These are phyloP conservation scores for Amanita thiersii DNA, from an alignment of 768 basidiomycete genomes.

Conservation along the genomic window DNA sequence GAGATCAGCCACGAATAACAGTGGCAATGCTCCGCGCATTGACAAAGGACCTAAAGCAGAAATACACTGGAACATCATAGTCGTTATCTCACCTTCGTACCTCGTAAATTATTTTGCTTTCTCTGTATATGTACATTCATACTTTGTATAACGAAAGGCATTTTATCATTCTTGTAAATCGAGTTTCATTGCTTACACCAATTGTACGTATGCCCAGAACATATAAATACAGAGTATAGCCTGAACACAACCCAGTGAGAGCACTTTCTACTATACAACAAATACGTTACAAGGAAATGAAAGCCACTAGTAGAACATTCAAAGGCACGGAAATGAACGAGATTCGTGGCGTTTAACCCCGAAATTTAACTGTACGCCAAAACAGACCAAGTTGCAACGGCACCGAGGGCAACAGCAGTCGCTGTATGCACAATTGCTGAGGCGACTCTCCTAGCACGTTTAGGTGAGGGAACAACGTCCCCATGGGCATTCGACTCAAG, in stretches of 20 bases:
- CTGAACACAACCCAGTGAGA: too few species aligned
- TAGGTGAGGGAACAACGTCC: slow-evolving; percentile 22
- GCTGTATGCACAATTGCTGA: slow-evolving; percentile 47
- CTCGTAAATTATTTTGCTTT: slow-evolving; percentile 2
- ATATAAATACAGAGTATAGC: too few species aligned
- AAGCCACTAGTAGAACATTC: too few species aligned
- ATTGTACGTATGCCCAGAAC: too few species aligned
- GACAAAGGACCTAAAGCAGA: slow-evolving; percentile 45
- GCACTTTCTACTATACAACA: too few species aligned
- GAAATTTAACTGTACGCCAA: slow-evolving; percentile 49
- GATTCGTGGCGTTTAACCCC: not conserved
- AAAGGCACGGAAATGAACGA: not conserved
- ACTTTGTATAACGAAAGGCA: slow-evolving; percentile 1
- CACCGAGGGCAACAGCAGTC: slow-evolving; percentile 56
- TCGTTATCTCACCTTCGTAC: not conserved
- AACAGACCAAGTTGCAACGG: slow-evolving; percentile 66
- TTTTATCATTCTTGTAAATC: too few species aligned
- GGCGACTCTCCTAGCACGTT: slow-evolving; percentile 39
- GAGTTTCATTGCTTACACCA: too few species aligned
- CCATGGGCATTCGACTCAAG: slow-evolving; percentile 8
- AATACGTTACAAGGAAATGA: too few species aligned
- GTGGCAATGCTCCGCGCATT: slow-evolving; percentile 59
- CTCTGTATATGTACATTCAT: slow-evolving; percentile 4
- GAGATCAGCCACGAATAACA: slow-evolving; percentile 29
- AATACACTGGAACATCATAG: slow-evolving; percentile 21